Evolutionary conservation across 2,329 filamentous ascomycete genomes (phyloP), one percentile per base, ranked within the genome.

Genomic region (Fusarium sp.): DNA sequence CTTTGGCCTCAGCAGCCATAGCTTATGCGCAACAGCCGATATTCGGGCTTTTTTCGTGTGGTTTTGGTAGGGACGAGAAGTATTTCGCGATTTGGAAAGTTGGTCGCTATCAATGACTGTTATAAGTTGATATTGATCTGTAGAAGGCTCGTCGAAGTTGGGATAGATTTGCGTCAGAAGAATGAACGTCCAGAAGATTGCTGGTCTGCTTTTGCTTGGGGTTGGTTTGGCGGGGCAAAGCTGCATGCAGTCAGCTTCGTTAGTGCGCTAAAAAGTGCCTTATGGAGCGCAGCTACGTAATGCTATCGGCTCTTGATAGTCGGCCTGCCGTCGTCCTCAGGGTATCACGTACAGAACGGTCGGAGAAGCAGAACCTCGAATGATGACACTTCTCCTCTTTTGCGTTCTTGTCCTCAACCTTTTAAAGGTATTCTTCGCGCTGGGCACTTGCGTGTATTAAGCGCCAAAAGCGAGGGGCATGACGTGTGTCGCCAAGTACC

Each of bases 401-500:
- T 55, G 3, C 12, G 54, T 53, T 38, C 43, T 38, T 16, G 23
- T 28, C 41, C 35, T 44, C 60, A 33, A 46, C 41, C 55, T 57
- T 68, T 68, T 43, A 53, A 63, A 70, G n/a, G 35, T 18, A 52
- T 56, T 56, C 49, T 33, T 57, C 43, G 31, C 29, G 48, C 57
- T 63, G 33, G 31, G 44, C 54, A 57, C 57, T 70, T 68, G 63
- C 59, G 61, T 53, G 58, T 66, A 39, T 42, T 48, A 70, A 72
- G 68, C 68, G 70, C 66, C 62, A 66, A 69, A 59, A 66, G 47
- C 71, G 73, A 75, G 70, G 68, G 71, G 68, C 73, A 75, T 75
- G 73, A 75, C 73, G 73, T 75, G 73, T 74, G 70, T 69, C 55
- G 73, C 73, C 73, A 75, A 75, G 73, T 69, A 63, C 73, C 69